Conservation (phyloP, 768 basidiomycete species). For the Lepiota brunneoincarnata region DNA sequence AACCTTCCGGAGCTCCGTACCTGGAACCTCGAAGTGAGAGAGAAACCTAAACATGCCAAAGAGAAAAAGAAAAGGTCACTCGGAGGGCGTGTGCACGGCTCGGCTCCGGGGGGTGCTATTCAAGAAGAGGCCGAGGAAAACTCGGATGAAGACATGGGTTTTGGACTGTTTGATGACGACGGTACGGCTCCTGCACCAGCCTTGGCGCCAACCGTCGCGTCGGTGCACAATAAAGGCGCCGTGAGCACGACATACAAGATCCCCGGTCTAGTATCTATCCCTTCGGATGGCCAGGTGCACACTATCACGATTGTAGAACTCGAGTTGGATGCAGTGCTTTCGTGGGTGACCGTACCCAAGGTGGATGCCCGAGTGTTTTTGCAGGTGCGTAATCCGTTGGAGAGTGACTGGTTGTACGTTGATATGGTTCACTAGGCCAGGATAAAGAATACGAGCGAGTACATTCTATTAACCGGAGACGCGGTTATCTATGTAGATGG, state of each 20-base stretch:
- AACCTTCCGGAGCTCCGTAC: conserved; percentile 28
- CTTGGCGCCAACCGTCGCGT: neutral
- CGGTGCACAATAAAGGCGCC: conserved; percentile 25
- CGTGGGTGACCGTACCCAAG: conserved; percentile 36
- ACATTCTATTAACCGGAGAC: conserved; percentile 30
- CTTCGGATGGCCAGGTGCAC: conserved; percentile 26
- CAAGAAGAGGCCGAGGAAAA: neutral
- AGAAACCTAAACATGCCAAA: conserved; percentile 4
- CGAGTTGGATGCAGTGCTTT: conserved; percentile 27
- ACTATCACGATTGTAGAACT: conserved; percentile 32
- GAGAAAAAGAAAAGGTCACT: conserved; percentile 29
- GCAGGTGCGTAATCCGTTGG: conserved; percentile 19
- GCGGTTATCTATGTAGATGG: conserved; percentile 41
- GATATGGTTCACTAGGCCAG: conserved; percentile 24
- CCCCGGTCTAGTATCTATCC: conserved; percentile 30
- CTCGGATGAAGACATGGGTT: conserved; percentile 8
- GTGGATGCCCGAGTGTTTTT: conserved; percentile 29
- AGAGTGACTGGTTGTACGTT: neutral
- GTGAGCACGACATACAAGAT: conserved; percentile 31
- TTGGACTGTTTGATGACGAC: conserved; percentile 3
- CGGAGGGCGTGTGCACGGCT: conserved; percentile 31
- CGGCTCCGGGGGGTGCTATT: too few relatives aligned
- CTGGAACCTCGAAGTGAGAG: conserved; percentile 25
- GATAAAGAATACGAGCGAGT: conserved; percentile 38
- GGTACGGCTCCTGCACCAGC: neutral